Conservation (phyloP, 2,329 filamentous ascomycete species). For the Coniochaeta prunicola region DNA sequence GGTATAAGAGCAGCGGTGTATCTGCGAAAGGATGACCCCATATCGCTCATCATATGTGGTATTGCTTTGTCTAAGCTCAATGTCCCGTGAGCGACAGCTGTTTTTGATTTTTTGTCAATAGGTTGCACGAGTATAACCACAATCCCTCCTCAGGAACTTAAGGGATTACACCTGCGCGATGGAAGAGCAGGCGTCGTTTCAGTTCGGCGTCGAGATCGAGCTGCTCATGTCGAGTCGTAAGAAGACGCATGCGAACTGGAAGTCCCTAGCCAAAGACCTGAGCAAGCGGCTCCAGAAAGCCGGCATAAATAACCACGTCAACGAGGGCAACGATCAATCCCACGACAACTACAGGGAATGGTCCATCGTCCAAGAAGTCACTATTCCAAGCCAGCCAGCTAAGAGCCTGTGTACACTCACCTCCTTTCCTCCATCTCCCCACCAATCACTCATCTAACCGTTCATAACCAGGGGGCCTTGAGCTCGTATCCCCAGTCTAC, state of each 20-base stretch:
- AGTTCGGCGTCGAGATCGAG: slow-evolving; percentile 31
- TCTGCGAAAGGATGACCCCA: no score
- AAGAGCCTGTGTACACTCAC: slow-evolving; percentile 21
- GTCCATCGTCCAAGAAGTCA: slow-evolving; percentile 29
- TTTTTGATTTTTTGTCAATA: no score
- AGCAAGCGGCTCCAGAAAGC: slow-evolving; percentile 21
- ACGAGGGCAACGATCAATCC: slow-evolving; percentile 18
- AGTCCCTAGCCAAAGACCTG: slow-evolving; percentile 24
- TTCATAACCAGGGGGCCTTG: slow-evolving; percentile 5
- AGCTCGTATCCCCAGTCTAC: slow-evolving; percentile 29
- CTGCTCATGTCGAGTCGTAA: slow-evolving; percentile 25
- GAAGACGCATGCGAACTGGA: slow-evolving; percentile 23
- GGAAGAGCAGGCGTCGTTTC: slow-evolving; percentile 9
- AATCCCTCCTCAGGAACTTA: no score
- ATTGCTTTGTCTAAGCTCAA: no score
- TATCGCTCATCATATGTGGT: no score
- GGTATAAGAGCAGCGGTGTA: neutral
- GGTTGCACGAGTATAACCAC: no score
- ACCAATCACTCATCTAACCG: neutral
- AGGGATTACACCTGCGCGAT: neutral
- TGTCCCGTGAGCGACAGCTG: no score
- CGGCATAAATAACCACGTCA: slow-evolving; percentile 25
- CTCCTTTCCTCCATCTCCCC: neutral
- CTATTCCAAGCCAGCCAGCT: slow-evolving; percentile 22
- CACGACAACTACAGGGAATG: slow-evolving; percentile 25